phyloP scores from a whole-genome alignment of 768 basidiomycete species.

The Amanita pallidorosea region DNA sequence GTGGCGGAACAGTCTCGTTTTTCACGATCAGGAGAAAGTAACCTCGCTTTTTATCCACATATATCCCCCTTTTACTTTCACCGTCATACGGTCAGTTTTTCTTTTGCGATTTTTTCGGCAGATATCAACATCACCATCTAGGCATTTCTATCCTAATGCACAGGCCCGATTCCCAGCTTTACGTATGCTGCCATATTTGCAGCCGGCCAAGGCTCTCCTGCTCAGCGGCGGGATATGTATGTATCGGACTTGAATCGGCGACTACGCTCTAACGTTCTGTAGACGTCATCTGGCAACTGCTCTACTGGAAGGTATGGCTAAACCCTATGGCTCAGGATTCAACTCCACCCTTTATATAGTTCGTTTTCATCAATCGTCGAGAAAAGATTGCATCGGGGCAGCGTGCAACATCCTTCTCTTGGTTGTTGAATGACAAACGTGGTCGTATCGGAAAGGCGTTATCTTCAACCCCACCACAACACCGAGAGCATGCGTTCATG shows the following conservation, averaged over 20 bases:
- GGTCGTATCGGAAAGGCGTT: conserved; percentile 71
- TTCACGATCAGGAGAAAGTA: conserved; percentile 95
- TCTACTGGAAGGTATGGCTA: conserved; percentile 77
- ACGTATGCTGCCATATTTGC: conserved; percentile 51
- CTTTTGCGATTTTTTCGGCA: not conserved
- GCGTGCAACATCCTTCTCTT: conserved; percentile 85
- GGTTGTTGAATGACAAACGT: conserved; percentile 78
- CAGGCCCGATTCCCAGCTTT: conserved; percentile 82
- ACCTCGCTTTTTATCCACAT: conserved; percentile 94
- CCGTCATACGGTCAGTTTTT: conserved; percentile 67
- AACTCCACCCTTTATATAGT: conserved; percentile 26
- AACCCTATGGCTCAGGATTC: not conserved
- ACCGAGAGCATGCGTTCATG: conserved; percentile 72
- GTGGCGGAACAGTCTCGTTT: conserved; percentile 97
- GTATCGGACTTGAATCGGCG: conserved; percentile 17
- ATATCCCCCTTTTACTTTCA: conserved; percentile 85
- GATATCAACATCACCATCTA: conserved; percentile 16
- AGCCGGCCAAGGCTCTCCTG: conserved; percentile 62
- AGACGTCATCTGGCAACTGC: conserved; percentile 89
- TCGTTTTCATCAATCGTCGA: conserved; percentile 80
- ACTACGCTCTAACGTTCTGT: conserved; percentile 10
- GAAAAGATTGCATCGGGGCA: conserved; percentile 88
- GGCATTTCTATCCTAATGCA: conserved; percentile 82
- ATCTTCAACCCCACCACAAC: conserved; percentile 43
- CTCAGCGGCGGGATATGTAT: conserved; percentile 78